These are phyloP conservation scores for Helicocarpus griseus DNA, from an alignment of 2,329 filamentous ascomycete species.

Conservation along the genomic window DNA sequence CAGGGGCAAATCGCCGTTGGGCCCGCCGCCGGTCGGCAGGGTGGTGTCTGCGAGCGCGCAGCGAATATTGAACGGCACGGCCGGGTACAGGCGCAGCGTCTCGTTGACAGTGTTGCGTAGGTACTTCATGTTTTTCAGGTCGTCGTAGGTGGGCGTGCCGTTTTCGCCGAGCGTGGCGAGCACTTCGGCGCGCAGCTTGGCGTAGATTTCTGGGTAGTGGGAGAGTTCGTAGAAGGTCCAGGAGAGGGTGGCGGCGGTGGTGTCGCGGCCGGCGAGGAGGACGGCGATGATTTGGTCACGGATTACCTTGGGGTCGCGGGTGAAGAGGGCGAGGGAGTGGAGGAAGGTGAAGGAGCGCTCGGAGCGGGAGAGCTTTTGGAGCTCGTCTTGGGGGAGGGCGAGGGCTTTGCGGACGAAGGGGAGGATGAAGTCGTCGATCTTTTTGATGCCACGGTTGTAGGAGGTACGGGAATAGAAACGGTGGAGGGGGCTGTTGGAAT, in stretches of 20 bases:
- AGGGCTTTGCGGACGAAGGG: constrained; percentile 65
- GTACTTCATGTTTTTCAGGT: constrained; percentile 16
- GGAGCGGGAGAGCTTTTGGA: constrained; percentile 57
- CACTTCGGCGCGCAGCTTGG: constrained; percentile 27
- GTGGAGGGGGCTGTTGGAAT: constrained; percentile 43
- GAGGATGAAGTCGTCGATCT: constrained; percentile 61
- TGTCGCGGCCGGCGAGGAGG: constrained; percentile 45
- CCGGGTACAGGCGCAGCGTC: constrained; percentile 37
- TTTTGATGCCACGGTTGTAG: constrained; percentile 51
- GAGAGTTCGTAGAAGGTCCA: constrained; percentile 41
- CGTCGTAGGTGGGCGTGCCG: constrained; percentile 15
- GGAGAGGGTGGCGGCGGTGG: constrained; percentile 39
- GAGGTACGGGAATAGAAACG: constrained; percentile 48
- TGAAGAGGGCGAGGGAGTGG: constrained; percentile 66
- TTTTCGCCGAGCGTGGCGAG: constrained; percentile 12
- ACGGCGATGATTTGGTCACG: constrained; percentile 65
- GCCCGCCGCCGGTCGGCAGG: constrained; percentile 48
- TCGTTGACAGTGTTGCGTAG: constrained; percentile 20
- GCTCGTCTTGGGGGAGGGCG: constrained; percentile 54
- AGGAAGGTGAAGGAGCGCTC: constrained; percentile 63
- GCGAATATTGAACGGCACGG: constrained; percentile 38
- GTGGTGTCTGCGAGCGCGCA: constrained; percentile 32
- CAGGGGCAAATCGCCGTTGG: constrained; percentile 50
- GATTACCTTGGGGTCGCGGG: constrained; percentile 47
- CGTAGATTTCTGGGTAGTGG: constrained; percentile 26